Conservation (phyloP, 495 filamentous ascomycete genomes). For the Hyaloscypha finlandica region DNA sequence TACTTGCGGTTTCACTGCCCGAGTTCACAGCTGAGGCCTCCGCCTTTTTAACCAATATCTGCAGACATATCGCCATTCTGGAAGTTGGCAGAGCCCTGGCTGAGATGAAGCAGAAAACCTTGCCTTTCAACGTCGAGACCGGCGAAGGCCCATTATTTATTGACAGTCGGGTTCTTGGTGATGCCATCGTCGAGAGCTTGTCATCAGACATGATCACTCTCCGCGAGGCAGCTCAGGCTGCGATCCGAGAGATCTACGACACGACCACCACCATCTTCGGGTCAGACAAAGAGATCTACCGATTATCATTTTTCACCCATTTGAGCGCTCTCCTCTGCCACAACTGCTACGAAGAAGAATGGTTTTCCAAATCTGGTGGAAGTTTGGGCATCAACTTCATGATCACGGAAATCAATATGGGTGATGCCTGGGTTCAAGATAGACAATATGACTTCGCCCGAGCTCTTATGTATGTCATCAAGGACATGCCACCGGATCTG, state of each 20-base stretch:
- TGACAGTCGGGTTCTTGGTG: slow-evolving; percentile 81
- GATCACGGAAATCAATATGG: slow-evolving; percentile 75
- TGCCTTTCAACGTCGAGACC: slow-evolving; percentile 76
- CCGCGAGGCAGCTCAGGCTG: slow-evolving; percentile 79
- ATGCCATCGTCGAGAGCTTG: slow-evolving; percentile 84
- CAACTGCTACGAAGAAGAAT: slow-evolving; percentile 93
- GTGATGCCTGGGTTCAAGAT: slow-evolving; percentile 77
- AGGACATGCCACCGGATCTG: slow-evolving; percentile 92
- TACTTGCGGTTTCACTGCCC: slow-evolving; percentile 81
- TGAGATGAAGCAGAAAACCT: slow-evolving; percentile 68
- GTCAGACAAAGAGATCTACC: slow-evolving; percentile 62
- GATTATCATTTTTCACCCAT: slow-evolving; percentile 79
- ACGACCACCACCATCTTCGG: slow-evolving; percentile 83
- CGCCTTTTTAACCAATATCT: slow-evolving; percentile 73
- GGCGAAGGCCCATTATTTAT: slow-evolving; percentile 86
- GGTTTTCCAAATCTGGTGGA: slow-evolving; percentile 95
- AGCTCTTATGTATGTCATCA: slow-evolving; percentile 91
- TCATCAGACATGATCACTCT: slow-evolving; percentile 78
- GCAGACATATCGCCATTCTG: slow-evolving; percentile 87
- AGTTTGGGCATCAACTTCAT: slow-evolving; percentile 85
- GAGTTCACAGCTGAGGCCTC: slow-evolving; percentile 75
- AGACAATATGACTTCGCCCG: slow-evolving; percentile 83
- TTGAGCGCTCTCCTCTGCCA: slow-evolving; percentile 84
- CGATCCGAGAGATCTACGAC: slow-evolving; percentile 74
- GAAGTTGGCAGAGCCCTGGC: slow-evolving; percentile 81